Base-by-base conservation (phyloP, 306 rosid genomes). In the Inga laurina region DNA sequence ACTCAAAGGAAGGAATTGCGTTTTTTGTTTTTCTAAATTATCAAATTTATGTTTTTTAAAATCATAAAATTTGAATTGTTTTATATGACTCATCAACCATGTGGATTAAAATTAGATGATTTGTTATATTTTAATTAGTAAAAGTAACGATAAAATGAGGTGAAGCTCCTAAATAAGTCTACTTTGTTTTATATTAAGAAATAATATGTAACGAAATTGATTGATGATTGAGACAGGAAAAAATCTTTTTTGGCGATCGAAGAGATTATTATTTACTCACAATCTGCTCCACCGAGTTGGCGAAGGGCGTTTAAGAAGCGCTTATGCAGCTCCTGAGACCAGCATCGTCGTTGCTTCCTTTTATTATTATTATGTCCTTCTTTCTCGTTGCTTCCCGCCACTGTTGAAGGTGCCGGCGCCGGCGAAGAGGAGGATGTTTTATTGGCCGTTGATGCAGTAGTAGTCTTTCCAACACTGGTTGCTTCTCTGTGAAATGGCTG, bases 311-410 rank as follows among this genome's bases (percentile, higher is more conserved):
- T 82, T 84, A 96, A 78, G 86, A 96, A 96, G 32, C 93, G 90
- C 65, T 89, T 90, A 22, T 96, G 99, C 84, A 96, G 85, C 74
- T 93, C 99, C 72, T 91, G 98, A 2, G 99, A 93, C 99, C 99
- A 96, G 81, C 92, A 91, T 49, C 99, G 79, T 51, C 98, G 88
- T 69, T 92, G 96, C 90, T 96, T 96, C 79, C 98, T 91, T 77
- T 86, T 46, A 39, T 0, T 19, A 75, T 87, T 46, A 39, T 0
- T 8, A 22, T 70, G 88, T 7, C 90, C 99, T 61, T 88, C 94
- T 84, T 48, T 88, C 79, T 85, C 84, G 49, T 49, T 39, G 66
- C 85, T 83, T 10, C 83, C 82, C 21, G 84, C 24, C 11, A 52
- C 89, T 4, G 43, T 7, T 39, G 81, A 75, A 19, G 64, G 91